Base-by-base conservation (phyloP, 805 yeast genomes). In the Ascoidea tarda region DNA sequence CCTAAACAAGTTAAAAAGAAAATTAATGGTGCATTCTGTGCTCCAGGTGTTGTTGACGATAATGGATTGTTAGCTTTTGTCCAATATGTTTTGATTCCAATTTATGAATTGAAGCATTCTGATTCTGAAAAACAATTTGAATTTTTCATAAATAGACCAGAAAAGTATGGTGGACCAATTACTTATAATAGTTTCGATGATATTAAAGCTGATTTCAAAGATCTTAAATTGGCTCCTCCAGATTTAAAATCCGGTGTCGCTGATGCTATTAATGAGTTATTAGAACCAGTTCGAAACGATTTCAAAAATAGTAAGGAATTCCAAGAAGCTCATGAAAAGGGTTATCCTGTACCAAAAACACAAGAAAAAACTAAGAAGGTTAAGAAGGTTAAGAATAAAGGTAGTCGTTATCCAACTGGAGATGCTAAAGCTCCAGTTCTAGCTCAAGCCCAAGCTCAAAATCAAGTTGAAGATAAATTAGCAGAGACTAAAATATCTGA, bases 151-250 rank as follows among this genome's bases (percentile, higher is more conserved):
- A 80, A 84, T 62, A 84, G 99, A 70, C 97, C 97, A 49, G 99
- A 93, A 67, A 83, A 93, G 70, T 93, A 87, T 67, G 99, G 99
- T 60, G 99, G 99, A 51, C 84, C 95, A 59, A 74, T 93, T 54
- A 73, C 82, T 49, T 93, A 79, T 77, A 64, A 64, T 47, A 73
- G 86, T 16, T 72, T 87, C 59, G 89, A 78, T 16, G 77, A 79
- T 46, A 72, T 93, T 62, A 83, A 84, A 65, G 69, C 70, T 45
- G 96, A 84, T 59, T 93, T 76, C 69, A 82, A 77, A 48, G 74
- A 76, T 33, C 86, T 84, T 65, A 79, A 79, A 64, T 76, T 93
- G 61, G 77, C 93, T 45, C 98, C 99, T 33, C 93, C 88, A 33
- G 99, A 93, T 68, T 82, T 93, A 68, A 93, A 93, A 69, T 69